phyloP scores from a whole-genome alignment of 2,329 filamentous ascomycete species.

The Trichothecium roseum region DNA sequence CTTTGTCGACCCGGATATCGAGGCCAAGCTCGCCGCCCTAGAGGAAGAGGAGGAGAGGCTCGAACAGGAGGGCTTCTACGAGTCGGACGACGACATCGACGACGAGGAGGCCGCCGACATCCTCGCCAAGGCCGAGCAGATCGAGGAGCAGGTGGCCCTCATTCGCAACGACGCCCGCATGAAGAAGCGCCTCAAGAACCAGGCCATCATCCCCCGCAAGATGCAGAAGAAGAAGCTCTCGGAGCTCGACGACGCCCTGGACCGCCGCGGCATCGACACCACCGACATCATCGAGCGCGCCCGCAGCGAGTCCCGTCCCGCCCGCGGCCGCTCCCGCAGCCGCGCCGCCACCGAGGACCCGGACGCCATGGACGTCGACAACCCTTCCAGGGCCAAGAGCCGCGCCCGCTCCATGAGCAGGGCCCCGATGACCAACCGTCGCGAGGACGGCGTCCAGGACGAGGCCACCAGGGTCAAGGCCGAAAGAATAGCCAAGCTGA shows the following conservation, averaged over 20 bases:
- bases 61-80: conserved; percentile 87
- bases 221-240: conserved; percentile 72
- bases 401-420: conserved; percentile 58
- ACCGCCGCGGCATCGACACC: conserved; percentile 78
- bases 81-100: conserved; percentile 71
- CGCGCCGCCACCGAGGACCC: conserved; percentile 52
- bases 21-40: conserved; percentile 78
- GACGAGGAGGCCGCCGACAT: conserved; percentile 84
- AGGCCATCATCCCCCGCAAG: conserved; percentile 81
- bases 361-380: conserved; percentile 69
- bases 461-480: conserved; percentile 62
- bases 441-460: conserved; percentile 67
- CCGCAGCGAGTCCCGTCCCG: conserved; percentile 46
- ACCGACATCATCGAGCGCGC: conserved; percentile 64
- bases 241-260: conserved; percentile 77
- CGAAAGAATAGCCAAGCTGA: conserved; percentile 76
- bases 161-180: conserved; percentile 92
- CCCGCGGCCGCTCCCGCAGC: conserved; percentile 62
- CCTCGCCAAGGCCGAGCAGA: conserved; percentile 84
- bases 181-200: conserved; percentile 96
- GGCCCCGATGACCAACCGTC: conserved; percentile 50
- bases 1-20: conserved; percentile 94
- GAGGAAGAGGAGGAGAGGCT: conserved; percentile 94
- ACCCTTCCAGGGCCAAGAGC: conserved; percentile 60
- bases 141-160: conserved; percentile 85